Evolutionary conservation across 192 early-diverging fungal species (phyloP).

Genomic region (Coemansia sp.): DNA sequence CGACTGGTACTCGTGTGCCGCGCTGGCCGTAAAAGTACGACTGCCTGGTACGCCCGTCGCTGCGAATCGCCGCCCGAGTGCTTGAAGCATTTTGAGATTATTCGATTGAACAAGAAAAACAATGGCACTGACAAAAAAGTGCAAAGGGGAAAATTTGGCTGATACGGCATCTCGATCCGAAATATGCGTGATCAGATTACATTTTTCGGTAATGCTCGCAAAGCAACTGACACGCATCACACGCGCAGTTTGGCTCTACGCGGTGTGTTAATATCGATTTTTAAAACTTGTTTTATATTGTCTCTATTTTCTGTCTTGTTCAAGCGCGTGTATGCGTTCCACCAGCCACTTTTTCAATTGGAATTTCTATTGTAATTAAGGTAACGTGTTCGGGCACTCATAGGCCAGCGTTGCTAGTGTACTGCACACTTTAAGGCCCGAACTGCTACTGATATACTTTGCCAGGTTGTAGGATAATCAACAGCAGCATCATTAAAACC

Average conservation of each 20-base stretch:
- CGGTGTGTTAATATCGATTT: conserved; percentile 1
- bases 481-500: no score
- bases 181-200: conserved; percentile 7
- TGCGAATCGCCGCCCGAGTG: conserved; percentile 24
- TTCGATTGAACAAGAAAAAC: no score
- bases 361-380: not conserved
- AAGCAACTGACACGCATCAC: not conserved
- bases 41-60: not conserved
- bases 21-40: conserved; percentile 29
- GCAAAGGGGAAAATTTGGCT: not conserved
- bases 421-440: no score
- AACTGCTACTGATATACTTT: not conserved
- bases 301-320: not conserved
- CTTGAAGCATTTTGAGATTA: conserved; percentile 18
- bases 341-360: not conserved
- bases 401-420: no score
- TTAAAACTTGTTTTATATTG: not conserved
- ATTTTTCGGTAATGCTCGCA: not conserved
- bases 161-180: not conserved
- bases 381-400: not conserved
- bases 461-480: not conserved
- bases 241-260: conserved; percentile 3
- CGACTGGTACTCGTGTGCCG: conserved; percentile 36
- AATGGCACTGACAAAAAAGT: no score
- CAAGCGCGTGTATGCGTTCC: not conserved